These are phyloP conservation scores for Deinandra increscens DNA, from an alignment of 129 eudicot genomes.

Conservation along the genomic window DNA sequence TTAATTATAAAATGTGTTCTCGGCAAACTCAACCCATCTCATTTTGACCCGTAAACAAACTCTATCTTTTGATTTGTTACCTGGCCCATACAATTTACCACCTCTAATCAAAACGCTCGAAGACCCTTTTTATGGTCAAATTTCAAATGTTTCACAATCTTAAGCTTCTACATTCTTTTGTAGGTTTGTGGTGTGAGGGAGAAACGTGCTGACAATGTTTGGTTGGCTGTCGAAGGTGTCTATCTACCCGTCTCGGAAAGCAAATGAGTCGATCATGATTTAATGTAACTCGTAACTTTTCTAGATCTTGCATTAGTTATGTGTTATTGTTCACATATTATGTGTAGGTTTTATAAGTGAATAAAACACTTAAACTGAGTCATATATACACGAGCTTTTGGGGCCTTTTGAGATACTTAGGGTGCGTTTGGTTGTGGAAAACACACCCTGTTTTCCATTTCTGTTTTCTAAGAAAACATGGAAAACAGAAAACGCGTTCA, in stretches of 20 bases:
- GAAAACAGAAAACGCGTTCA: too few relatives aligned
- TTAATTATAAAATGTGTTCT: background rate
- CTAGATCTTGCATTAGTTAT: conserved; percentile 4
- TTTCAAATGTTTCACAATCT: background rate
- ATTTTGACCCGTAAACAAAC: background rate
- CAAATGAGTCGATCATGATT: conserved; percentile 37
- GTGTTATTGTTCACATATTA: conserved; percentile 17
- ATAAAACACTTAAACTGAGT: conserved; percentile 3
- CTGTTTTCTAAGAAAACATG: too few relatives aligned
- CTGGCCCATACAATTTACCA: background rate
- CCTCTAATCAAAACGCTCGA: background rate
- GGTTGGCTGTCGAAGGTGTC: conserved; percentile 99
- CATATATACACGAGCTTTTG: conserved; percentile 21
- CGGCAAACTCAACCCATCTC: background rate
- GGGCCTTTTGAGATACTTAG: conserved; percentile 10
- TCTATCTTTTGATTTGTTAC: background rate
- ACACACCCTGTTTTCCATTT: too few relatives aligned
- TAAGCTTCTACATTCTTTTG: background rate
- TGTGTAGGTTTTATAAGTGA: conserved; percentile 20
- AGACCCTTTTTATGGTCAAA: background rate
- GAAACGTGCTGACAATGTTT: conserved; percentile 73
- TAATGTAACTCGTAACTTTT: conserved; percentile 9
- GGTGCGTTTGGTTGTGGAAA: too few relatives aligned
- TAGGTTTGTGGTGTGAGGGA: conserved; percentile 95
- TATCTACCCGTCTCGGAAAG: conserved; percentile 62